Conservation (phyloP, 2,329 filamentous ascomycete genomes). For the Nannizziopsis barbatae region DNA sequence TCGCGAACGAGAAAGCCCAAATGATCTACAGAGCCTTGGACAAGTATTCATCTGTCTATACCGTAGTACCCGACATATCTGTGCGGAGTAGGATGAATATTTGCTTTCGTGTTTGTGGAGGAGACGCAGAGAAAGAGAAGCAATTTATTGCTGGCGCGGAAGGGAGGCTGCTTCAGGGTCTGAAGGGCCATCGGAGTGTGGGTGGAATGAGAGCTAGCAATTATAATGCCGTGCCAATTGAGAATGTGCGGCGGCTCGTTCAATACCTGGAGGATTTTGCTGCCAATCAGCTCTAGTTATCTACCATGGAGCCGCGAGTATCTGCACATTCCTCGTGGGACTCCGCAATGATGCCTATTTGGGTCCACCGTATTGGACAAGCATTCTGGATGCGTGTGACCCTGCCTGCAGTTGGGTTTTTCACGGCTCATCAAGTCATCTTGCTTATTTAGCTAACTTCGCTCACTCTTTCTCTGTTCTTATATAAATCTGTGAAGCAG, state of each 20-base stretch:
- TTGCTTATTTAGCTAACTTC: no score
- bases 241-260: slow-evolving; percentile 35
- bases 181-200: slow-evolving; percentile 82
- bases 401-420: no score
- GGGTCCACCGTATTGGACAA: no score
- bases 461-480: no score
- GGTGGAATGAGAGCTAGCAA: slow-evolving; percentile 78
- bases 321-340: not conserved
- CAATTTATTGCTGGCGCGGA: slow-evolving; percentile 64
- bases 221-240: slow-evolving; percentile 67
- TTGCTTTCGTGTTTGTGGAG: slow-evolving; percentile 66
- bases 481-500: no score
- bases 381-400: no score
- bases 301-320: not conserved
- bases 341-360: no score
- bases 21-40: slow-evolving; percentile 71
- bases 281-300: slow-evolving; percentile 1
- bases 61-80: slow-evolving; percentile 62
- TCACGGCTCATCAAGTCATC: no score
- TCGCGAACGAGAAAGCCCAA: slow-evolving; percentile 63
- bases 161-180: slow-evolving; percentile 57
- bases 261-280: slow-evolving; percentile 46
- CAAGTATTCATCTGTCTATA: slow-evolving; percentile 59
- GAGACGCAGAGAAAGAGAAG: slow-evolving; percentile 61
- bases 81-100: slow-evolving; percentile 88